phyloP scores from a whole-genome alignment of 2,329 filamentous ascomycete species.

The Apiospora saccharicola region DNA sequence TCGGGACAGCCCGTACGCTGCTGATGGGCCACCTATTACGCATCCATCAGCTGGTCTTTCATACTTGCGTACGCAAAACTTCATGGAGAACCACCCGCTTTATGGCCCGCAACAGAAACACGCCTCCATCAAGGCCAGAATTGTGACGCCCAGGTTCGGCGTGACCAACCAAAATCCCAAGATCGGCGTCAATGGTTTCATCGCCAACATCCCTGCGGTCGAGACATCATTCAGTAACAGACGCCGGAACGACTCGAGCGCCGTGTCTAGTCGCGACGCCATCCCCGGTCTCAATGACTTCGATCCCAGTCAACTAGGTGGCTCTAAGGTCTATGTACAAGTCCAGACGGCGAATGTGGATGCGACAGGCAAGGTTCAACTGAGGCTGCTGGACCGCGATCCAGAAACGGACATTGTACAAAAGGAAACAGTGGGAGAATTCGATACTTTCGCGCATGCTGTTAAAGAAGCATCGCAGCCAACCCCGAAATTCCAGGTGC shows the following conservation, averaged over 20 bases:
- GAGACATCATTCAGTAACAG: conserved; percentile 48
- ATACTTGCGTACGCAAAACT: conserved; percentile 64
- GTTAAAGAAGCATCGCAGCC: conserved; percentile 26
- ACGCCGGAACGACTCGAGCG: neutral
- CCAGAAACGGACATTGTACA: conserved; percentile 37
- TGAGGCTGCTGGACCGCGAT: conserved; percentile 51
- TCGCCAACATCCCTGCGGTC: conserved; percentile 51
- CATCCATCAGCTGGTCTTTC: conserved; percentile 70
- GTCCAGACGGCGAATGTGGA: conserved; percentile 54
- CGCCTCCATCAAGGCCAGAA: conserved; percentile 57
- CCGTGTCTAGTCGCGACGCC: conserved; percentile 4
- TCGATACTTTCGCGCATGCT: conserved; percentile 18
- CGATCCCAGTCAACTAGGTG: conserved; percentile 57
- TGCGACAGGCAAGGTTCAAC: conserved; percentile 56
- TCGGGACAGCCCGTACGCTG: conserved; percentile 54
- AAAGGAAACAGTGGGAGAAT: conserved; percentile 29
- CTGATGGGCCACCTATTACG: conserved; percentile 63
- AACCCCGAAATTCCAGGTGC: neutral
- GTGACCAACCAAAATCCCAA: conserved; percentile 44
- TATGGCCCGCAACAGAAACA: conserved; percentile 65
- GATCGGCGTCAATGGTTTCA: conserved; percentile 64
- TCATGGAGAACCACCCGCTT: conserved; percentile 65
- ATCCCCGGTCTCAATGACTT: conserved; percentile 47
- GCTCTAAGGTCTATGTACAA: conserved; percentile 62
- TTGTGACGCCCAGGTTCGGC: conserved; percentile 53